A percentile compares a stretch with the other conserved stretches of the same genome.
Conservation (phyloP, 352 stramenopile species). For the Pythium diclinum region DNA sequence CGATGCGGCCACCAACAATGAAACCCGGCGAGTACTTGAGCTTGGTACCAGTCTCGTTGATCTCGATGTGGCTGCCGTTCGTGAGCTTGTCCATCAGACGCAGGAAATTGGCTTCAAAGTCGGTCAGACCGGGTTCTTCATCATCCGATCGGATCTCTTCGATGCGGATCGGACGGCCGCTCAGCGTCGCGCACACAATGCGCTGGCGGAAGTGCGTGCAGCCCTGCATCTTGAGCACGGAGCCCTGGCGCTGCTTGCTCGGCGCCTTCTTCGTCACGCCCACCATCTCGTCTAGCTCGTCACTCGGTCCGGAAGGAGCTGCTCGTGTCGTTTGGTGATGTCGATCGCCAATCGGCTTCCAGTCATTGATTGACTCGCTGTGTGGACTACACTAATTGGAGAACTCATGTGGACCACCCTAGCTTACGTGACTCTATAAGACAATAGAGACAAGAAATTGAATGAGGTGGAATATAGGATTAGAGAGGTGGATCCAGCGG, state of each 20-base stretch:
- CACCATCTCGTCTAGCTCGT: slow-evolving; percentile 11
- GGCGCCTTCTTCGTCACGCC: slow-evolving; percentile 33
- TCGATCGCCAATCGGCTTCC: slow-evolving; percentile 13
- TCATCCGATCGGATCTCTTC: slow-evolving; percentile 95
- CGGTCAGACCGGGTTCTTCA: slow-evolving; percentile 92
- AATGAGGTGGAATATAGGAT: background rate
- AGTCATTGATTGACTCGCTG: slow-evolving; percentile 17
- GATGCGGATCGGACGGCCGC: slow-evolving; percentile 91
- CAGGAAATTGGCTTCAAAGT: slow-evolving; percentile 97
- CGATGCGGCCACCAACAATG: slow-evolving; percentile 92
- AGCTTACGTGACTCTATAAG: background rate
- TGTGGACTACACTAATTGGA: slow-evolving; percentile 17
- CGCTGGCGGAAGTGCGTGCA: slow-evolving; percentile 94
- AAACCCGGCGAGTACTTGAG: slow-evolving; percentile 96
- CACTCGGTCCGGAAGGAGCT: background rate
- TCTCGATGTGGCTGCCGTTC: slow-evolving; percentile 97
- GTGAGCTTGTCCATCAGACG: slow-evolving; percentile 96
- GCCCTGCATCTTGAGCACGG: slow-evolving; percentile 60
- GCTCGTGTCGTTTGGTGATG: slow-evolving; percentile 23
- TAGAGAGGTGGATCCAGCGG: slow-evolving; percentile 1
- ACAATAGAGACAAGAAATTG: background rate
- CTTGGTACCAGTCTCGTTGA: slow-evolving; percentile 98
- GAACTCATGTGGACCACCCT: background rate
- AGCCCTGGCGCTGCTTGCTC: slow-evolving; percentile 34
- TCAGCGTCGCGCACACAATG: slow-evolving; percentile 91